Conservation (phyloP, 2,329 filamentous ascomycete species). For the Tolypocladium cylindrosporum region DNA sequence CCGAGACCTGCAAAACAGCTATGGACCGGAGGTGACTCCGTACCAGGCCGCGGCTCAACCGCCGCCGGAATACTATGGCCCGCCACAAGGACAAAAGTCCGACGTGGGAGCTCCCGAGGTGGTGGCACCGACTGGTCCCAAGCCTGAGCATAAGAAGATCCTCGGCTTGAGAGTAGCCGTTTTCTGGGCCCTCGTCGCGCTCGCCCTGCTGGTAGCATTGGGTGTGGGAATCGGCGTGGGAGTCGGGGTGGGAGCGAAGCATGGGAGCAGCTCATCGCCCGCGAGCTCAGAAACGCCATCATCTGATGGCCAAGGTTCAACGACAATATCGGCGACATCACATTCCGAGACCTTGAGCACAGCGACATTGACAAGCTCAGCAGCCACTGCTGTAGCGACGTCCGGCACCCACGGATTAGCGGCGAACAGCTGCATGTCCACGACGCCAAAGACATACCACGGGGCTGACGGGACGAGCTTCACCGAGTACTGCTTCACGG, state of each 20-base stretch:
- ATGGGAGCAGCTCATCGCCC: not conserved
- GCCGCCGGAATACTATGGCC: not conserved
- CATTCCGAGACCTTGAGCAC: not conserved
- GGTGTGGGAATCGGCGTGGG: not conserved
- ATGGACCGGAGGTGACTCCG: not conserved
- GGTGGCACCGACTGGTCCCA: not conserved
- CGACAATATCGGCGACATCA: not conserved
- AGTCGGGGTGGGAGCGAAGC: not conserved
- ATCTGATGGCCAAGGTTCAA: not conserved
- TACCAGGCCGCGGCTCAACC: not conserved
- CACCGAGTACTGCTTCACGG: constrained; percentile 11
- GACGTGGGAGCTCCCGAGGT: not conserved
- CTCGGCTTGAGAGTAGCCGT: not conserved
- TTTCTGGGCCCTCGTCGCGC: not conserved
- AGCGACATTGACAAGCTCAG: not conserved
- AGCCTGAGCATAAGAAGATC: not conserved
- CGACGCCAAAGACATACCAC: constrained; percentile 5
- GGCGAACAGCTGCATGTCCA: constrained; percentile 7
- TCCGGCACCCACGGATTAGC: constrained; percentile 6
- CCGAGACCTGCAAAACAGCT: not conserved
- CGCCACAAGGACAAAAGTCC: not conserved
- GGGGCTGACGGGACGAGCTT: constrained; percentile 3
- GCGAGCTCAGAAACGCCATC: not conserved
- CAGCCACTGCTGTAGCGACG: not conserved
- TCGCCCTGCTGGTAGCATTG: not conserved